Evolutionary conservation across 371 early-diverging fungal genomes (phyloP), one percentile per base, ranked within the genome.

Genomic region (Parasitella parasitica): DNA sequence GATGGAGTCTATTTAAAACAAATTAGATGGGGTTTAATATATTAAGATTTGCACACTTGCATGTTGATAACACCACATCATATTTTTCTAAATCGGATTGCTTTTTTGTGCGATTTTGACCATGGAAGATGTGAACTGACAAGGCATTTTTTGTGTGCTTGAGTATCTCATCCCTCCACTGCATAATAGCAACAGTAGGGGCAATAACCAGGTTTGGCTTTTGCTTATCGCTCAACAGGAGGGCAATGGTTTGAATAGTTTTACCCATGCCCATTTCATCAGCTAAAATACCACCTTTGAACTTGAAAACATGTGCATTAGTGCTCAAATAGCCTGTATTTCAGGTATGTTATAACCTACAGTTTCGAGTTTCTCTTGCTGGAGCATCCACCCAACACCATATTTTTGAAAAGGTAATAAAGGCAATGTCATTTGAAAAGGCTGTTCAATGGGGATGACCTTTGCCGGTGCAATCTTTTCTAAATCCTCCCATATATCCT

Each of bases 251-350:
- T 72, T 98, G 98, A 50, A 99, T 91, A 0, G 99, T 99, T 75
- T 99, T 99, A 52, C 99, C 99, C 95, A 99, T 94, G 5, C 99
- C 97, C 97, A 97, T 97, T 65, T 96, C 96, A 80, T 95, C 86
- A 39, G 91, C 94, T 46, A 91, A 78, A 20, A 94, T 89, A 11
- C 95, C 95, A 15, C 96, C 95, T 54, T 83, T 80, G 67, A 93
- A 92, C 82, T 86, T 57, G 18, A 56, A 43, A 34, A 54, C 3
- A 36, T 3, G 27, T 28, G 39, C 28, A 28, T 57, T 36, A 24
- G 32, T 1, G 1, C 11, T 32, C 4, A 8, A 32, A 50, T 34
- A 30, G n/a, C 6, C 6, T 48, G 28, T 11, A 32, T 5, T 35
- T 20, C 18, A 26, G 22, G 16, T 41, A 22, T 18, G n/a, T n/a